A percentile compares a stretch with the other conserved stretches of the same genome.
Conservation (phyloP, 2,329 filamentous ascomycete genomes). For the Orbilia oligospora region DNA sequence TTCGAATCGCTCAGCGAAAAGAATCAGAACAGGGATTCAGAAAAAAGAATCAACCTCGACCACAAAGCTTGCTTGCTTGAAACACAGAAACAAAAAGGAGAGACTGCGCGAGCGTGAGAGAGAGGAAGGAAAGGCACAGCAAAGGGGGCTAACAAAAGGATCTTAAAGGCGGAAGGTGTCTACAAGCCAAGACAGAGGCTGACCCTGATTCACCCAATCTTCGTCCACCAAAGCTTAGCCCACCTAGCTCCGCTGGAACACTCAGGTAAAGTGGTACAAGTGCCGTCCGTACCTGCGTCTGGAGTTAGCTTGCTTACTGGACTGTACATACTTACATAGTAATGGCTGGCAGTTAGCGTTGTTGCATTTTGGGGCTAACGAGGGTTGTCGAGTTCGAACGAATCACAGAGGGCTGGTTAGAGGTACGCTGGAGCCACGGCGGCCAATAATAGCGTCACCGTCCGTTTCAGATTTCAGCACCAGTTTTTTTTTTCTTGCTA, state of each 20-base stretch:
- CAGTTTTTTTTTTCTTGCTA: constrained; percentile 6
- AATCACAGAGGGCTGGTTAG: constrained; percentile 33
- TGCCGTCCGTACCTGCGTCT: constrained; percentile 19
- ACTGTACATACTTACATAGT: too few relatives aligned
- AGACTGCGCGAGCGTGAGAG: constrained; percentile 33
- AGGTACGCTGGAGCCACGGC: constrained; percentile 17
- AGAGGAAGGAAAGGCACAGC: background rate
- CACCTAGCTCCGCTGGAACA: constrained; percentile 27
- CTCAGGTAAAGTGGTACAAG: background rate
- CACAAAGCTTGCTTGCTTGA: constrained; percentile 34
- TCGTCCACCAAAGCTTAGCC: constrained; percentile 44
- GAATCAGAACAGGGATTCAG: background rate
- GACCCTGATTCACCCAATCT: constrained; percentile 59
- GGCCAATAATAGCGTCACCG: constrained; percentile 51
- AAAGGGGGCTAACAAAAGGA: constrained; percentile 41
- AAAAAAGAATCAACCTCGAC: constrained; percentile 26
- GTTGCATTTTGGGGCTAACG: constrained; percentile 28
- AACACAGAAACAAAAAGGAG: constrained; percentile 46
- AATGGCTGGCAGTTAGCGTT: constrained; percentile 12
- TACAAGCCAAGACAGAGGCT: constrained; percentile 31
- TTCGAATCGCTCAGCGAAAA: constrained; percentile 60
- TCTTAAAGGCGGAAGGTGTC: constrained; percentile 46
- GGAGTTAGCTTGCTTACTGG: background rate
- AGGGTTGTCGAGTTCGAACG: constrained; percentile 5
- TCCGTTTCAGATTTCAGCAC: constrained; percentile 53